Evolutionary conservation across 1,139 yeast species (phyloP).

Genomic region (Lodderomyces oxycetoniae): DNA sequence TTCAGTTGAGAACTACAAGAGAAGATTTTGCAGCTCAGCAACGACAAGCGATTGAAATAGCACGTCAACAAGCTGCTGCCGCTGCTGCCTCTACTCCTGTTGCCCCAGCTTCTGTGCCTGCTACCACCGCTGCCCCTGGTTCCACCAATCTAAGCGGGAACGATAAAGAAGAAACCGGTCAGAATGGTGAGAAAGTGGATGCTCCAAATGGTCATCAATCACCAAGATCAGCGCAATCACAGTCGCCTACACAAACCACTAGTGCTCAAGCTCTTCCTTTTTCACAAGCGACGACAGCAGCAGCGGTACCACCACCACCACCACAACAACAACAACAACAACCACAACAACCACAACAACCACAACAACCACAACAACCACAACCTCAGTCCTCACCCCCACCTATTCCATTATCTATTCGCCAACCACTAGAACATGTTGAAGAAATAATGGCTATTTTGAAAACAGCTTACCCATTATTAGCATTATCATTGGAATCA

Average conservation of each 20-base stretch:
- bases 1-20: slow-evolving; percentile 89
- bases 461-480: slow-evolving; percentile 91
- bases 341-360: slow-evolving; percentile 5
- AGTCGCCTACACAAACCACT: slow-evolving; percentile 15
- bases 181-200: slow-evolving; percentile 2
- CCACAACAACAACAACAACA: slow-evolving; percentile 15
- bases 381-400: slow-evolving; percentile 7
- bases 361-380: slow-evolving; percentile 5
- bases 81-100: slow-evolving; percentile 23
- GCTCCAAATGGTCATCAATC: slow-evolving; percentile 11
- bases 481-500: slow-evolving; percentile 90
- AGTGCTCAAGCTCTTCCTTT: too few species aligned
- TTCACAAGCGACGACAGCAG: too few species aligned
- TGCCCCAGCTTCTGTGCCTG: slow-evolving; percentile 13
- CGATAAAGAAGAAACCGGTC: not conserved
- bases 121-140: not conserved
- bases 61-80: slow-evolving; percentile 20
- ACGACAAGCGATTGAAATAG: slow-evolving; percentile 64
- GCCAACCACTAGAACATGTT: slow-evolving; percentile 92
- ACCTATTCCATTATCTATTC: slow-evolving; percentile 14
- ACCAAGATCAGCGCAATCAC: slow-evolving; percentile 7
- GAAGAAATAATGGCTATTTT: slow-evolving; percentile 93
- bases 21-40: slow-evolving; percentile 90
- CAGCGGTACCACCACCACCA: slow-evolving; percentile 11
- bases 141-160: slow-evolving; percentile 1